These are phyloP conservation scores for Begonia fuchsioides DNA, from an alignment of 306 rosid species.

Conservation along the genomic window DNA sequence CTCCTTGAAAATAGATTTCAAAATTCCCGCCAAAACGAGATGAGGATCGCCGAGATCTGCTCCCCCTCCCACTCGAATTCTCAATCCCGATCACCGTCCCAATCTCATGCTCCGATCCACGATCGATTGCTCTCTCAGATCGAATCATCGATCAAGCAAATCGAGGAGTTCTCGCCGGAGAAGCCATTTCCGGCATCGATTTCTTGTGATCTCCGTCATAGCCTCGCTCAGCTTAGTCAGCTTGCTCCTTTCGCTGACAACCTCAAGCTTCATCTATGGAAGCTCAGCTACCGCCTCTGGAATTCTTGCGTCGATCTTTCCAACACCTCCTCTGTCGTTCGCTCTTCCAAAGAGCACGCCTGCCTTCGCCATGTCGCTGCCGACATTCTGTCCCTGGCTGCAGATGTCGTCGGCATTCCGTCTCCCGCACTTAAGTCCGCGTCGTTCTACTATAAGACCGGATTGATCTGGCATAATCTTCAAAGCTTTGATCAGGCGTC, in stretches of 20 bases:
- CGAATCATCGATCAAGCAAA: constrained; percentile 40
- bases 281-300: constrained; percentile 91
- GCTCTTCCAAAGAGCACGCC: constrained; percentile 41
- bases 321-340: constrained; percentile 44
- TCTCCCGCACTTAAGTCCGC: constrained; percentile 52
- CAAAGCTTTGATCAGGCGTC: constrained; percentile 68
- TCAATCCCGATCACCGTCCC: constrained; percentile 16
- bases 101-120: constrained; percentile 9
- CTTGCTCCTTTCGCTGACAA: constrained; percentile 43
- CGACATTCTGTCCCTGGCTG: constrained; percentile 42
- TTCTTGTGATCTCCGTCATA: constrained; percentile 32
- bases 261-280: constrained; percentile 58
- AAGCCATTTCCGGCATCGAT: constrained; percentile 19
- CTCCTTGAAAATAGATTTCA: too few relatives aligned
- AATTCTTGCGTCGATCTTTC: constrained; percentile 83
- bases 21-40: constrained; percentile 48
- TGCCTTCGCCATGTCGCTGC: constrained; percentile 69
- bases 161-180: constrained; percentile 30
- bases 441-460: constrained; percentile 67
- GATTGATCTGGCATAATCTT: constrained; percentile 56
- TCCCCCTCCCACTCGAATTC: constrained; percentile 20
- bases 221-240: constrained; percentile 33
- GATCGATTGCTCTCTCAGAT: constrained; percentile 30
- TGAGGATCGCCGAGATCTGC: constrained; percentile 71
- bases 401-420: constrained; percentile 45